Conservation (phyloP, 441 rosid genomes). For the Gossypium trilobum region DNA sequence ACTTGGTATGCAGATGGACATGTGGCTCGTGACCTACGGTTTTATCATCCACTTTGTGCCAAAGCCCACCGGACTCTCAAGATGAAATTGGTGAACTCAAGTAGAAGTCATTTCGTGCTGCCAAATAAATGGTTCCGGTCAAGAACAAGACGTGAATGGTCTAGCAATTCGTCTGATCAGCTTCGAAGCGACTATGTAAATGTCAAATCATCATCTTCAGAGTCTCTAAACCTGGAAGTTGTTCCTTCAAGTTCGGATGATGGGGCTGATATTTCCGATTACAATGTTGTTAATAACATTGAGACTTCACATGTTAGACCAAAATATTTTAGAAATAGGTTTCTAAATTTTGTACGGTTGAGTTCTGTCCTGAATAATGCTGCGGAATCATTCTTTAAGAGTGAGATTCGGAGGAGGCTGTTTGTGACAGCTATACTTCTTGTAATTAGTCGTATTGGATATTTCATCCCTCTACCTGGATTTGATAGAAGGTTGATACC, state of each 20-base stretch:
- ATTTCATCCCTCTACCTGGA: conserved; percentile 86
- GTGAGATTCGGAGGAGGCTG: conserved; percentile 79
- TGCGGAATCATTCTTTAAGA: conserved; percentile 74
- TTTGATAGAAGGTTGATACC: conserved; percentile 82
- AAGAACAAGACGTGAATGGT: conserved; percentile 23
- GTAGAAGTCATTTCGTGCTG: conserved; percentile 18
- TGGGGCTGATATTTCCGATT: conserved; percentile 18
- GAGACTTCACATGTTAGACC: conserved; percentile 25
- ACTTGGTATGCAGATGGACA: conserved; percentile 24
- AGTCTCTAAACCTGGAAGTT: conserved; percentile 29
- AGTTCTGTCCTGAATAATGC: conserved; percentile 65
- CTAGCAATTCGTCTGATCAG: conserved; percentile 38
- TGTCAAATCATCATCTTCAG: conserved; percentile 29
- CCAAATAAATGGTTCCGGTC: conserved; percentile 19
- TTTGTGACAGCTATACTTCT: conserved; percentile 66
- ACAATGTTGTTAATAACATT: conserved; percentile 20
- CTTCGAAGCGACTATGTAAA: conserved; percentile 27
- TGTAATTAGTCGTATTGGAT: conserved; percentile 74
- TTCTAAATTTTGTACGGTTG: conserved; percentile 56
- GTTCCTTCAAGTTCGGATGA: conserved; percentile 27
- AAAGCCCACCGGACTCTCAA: conserved; percentile 21
- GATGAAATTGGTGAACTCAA: conserved; percentile 21
- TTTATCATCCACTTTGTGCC: conserved; percentile 14
- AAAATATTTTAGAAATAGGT: conserved; percentile 60
- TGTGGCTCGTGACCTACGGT: conserved; percentile 18